Base-by-base conservation (phyloP, 176 grass and related monocot species). In the Neostapfia colusana region DNA sequence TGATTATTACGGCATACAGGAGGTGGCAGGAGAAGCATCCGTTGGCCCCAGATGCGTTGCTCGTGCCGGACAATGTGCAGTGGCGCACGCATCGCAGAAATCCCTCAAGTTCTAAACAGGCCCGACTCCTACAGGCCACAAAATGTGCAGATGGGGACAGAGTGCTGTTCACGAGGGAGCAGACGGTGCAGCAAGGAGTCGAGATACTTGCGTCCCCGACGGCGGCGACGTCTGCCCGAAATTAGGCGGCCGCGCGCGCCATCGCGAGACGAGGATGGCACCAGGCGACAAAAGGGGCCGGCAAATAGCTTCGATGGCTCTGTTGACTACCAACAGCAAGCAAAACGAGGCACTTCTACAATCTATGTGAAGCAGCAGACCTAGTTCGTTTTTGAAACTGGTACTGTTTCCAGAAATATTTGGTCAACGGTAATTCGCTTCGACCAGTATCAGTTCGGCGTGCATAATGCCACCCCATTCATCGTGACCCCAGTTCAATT, bases 141-240 rank as follows among this genome's bases (percentile, higher is more conserved):
- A 54, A n/a, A 23, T 57, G 8, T 12, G 54, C 54, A 57, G 3
- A 10, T 23, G 25, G 31, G 13, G 17, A 2, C 27, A 37, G 28
- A 36, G 28, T 63, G 31, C 18, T 54, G 69, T 59, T 26, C 36
- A 60, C 21, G 18, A 27, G 28, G 54, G 31, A 18, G 26, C 16
- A 51, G 16, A 31, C 8, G 25, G 8, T 10, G 15, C 16, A 17
- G 1, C 10, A 27, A 23, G 28, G 0, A 10, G 67, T 15, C 5
- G 31, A 72, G 69, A 72, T 34, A n/a, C 6, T 44, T 18, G 8
- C 21, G 12, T 14, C 25, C 28, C 41, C 13, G 72, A 84, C 43
- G 18, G 65, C 43, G 18, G 65, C 24, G 72, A 84, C 51, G 48
- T 75, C n/a, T 36, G 62, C 45, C 63, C 23, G 51, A 45, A 70